Base-by-base conservation (phyloP, 179 eudicot genomes). In the Carnegiea gigantea region DNA sequence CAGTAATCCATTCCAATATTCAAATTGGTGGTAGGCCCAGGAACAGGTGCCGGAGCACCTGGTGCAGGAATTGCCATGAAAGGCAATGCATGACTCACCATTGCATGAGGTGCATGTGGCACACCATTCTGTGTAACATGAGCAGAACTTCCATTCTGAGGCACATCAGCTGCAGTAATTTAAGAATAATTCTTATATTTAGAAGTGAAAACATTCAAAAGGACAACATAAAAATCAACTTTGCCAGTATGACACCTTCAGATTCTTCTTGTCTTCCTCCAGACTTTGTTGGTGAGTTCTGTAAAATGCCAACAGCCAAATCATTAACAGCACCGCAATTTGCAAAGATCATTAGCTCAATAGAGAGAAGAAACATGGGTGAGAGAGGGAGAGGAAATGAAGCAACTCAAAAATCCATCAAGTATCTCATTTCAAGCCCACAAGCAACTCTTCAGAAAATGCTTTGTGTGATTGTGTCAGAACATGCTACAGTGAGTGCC, bases 1-100 rank as follows among this genome's bases (percentile, higher is more conserved):
- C 99, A 97, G 79, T 95, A 95, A 80, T 97, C 99, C 99, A 95
- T 93, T 59, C 99, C 98, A 62, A 95, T 95, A 83, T 97, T 95
- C 84, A 97, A 85, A 87, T 95, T 97, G 65, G 98, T 97, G 46
- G 98, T 86, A 70, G 99, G 99, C 48, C 97, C 96, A 53, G 93
- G 76, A 81, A 89, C 86, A 77, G 89, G 81, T 54, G 86, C 92
- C 3, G 89, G 86, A 71, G 89, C 89, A 84, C 88, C 97, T 60
- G 90, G 84, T 33, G 88, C 90, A 85, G 97, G 62, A 83, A 92
- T 85, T 78, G 98, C 91, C 82, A 92, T 71, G 6, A 90, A 80
- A 26, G 91, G 62, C 90, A 92, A 86, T 46, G 90, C 79, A 77
- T 90, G 95, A 82, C 86, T 93, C 82, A 88, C 86, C 91, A 89